Percentiles rank a stretch among this genome's conserved stretches.
These are phyloP conservation scores for Leccinum aurantiacum DNA, from an alignment of 768 basidiomycete species.

Conservation along the genomic window DNA sequence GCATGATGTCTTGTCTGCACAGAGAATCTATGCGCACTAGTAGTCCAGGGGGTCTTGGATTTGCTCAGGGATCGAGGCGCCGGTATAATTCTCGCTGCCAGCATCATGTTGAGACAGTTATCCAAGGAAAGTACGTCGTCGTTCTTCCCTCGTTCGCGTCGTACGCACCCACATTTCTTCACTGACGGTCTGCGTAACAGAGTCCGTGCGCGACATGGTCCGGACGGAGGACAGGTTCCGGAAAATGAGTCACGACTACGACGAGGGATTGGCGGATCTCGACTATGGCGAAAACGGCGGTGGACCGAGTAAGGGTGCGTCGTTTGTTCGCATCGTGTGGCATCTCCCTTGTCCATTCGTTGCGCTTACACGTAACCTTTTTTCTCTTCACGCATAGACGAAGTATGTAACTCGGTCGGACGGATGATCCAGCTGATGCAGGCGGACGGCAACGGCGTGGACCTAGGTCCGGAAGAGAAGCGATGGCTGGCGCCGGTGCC, in stretches of 20 bases:
- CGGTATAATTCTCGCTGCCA: constrained; percentile 17
- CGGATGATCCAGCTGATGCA: constrained; percentile 25
- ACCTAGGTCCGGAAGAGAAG: not conserved
- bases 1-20: not conserved
- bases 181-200: not conserved
- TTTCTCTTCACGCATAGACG: constrained; percentile 10
- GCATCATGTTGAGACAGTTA: constrained; percentile 13
- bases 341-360: too few species aligned
- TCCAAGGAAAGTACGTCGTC: constrained; percentile 17
- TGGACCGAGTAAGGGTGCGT: constrained; percentile 15
- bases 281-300: constrained; percentile 13
- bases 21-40: constrained; percentile 14
- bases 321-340: not conserved
- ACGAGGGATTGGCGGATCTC: constrained; percentile 16
- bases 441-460: constrained; percentile 2
- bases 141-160: not conserved
- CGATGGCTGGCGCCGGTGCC: constrained; percentile 12
- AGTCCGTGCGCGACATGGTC: constrained; percentile 18
- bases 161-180: not conserved
- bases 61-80: constrained; percentile 22
- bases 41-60: constrained; percentile 13
- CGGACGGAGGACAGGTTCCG: constrained; percentile 13
- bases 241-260: constrained; percentile 23
- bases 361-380: too few species aligned
- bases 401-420: constrained; percentile 25